Evolutionary conservation across 2,329 filamentous ascomycete genomes (phyloP).

Genomic region (Tolypocladium tundrense): DNA sequence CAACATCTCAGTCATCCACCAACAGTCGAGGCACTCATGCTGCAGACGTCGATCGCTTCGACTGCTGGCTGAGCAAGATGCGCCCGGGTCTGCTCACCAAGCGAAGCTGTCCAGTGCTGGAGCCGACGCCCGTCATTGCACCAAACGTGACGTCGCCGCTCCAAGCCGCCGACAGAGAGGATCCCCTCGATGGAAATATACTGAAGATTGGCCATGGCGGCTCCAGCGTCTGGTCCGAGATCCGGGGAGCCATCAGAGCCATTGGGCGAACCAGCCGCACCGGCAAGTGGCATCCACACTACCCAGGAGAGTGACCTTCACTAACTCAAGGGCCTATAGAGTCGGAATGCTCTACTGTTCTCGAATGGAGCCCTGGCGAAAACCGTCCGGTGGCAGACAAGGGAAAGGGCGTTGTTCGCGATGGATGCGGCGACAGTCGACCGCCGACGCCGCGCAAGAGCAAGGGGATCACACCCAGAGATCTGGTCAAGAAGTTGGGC

Average conservation of each 20-base stretch:
- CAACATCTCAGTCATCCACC: neutral
- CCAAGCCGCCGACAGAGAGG: constrained; percentile 3
- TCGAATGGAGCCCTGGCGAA: constrained; percentile 6
- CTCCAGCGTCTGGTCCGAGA: constrained; percentile 23
- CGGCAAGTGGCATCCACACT: constrained; percentile 7
- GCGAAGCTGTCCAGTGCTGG: constrained; percentile 13
- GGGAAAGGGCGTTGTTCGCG: constrained; percentile 3
- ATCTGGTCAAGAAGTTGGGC: constrained; percentile 15
- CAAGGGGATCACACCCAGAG: constrained; percentile 12
- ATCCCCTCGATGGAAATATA: constrained; percentile 3
- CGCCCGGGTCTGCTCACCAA: constrained; percentile 14
- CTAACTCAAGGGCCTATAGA: constrained; percentile 5
- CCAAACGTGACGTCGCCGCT: constrained; percentile 3
- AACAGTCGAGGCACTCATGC: neutral
- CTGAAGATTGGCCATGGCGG: constrained; percentile 16
- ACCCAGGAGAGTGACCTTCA: neutral
- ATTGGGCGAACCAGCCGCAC: constrained; percentile 19
- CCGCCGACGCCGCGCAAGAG: constrained; percentile 5
- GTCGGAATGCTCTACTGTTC: constrained; percentile 10
- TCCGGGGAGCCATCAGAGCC: constrained; percentile 21
- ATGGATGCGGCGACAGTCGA: neutral
- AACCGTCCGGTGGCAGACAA: constrained; percentile 1
- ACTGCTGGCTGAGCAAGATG: constrained; percentile 15
- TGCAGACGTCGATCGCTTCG: neutral
- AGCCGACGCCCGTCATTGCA: constrained; percentile 8